Conservation (phyloP, 208 protist genomes). For the Leishmania turanica region DNA sequence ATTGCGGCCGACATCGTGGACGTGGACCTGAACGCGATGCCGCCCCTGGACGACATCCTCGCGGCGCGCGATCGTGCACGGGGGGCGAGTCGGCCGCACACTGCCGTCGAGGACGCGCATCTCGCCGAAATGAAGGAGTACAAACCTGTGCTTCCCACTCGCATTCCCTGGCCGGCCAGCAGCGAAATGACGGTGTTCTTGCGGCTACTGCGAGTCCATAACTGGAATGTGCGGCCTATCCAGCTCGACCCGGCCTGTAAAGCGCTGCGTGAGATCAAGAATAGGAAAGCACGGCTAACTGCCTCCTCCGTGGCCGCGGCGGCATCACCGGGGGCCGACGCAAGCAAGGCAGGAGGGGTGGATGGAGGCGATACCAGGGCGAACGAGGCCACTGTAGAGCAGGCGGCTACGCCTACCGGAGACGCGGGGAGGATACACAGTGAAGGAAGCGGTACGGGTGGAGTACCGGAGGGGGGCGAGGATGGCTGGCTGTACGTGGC, state of each 20-base stretch:
- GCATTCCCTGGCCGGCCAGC: slow-evolving; percentile 21
- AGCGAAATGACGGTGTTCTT: slow-evolving; percentile 83
- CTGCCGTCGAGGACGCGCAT: slow-evolving; percentile 54
- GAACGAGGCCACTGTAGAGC: not conserved
- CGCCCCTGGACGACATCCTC: slow-evolving; percentile 61
- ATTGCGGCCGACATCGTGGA: slow-evolving; percentile 68
- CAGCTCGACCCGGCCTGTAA: slow-evolving; percentile 37
- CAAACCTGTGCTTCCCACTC: slow-evolving; percentile 34
- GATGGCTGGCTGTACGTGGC: slow-evolving; percentile 82
- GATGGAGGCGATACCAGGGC: not conserved
- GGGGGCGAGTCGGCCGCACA: slow-evolving; percentile 40
- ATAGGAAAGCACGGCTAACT: slow-evolving; percentile 24
- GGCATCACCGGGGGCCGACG: not conserved
- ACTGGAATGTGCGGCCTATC: slow-evolving; percentile 62
- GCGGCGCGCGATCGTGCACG: slow-evolving; percentile 45
- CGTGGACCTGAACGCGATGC: slow-evolving; percentile 61
- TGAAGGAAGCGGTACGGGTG: not conserved
- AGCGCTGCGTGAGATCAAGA: slow-evolving; percentile 38
- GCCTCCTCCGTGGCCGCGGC: not conserved
- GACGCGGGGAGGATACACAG: not conserved
- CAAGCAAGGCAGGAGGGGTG: not conserved
- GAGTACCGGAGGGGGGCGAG: slow-evolving; percentile 32
- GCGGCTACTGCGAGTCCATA: slow-evolving; percentile 77
- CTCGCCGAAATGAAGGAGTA: slow-evolving; percentile 63
- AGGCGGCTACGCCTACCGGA: not conserved